Conservation (phyloP, 176 grass and related monocot genomes). For the Puccinellia tenuiflora region DNA sequence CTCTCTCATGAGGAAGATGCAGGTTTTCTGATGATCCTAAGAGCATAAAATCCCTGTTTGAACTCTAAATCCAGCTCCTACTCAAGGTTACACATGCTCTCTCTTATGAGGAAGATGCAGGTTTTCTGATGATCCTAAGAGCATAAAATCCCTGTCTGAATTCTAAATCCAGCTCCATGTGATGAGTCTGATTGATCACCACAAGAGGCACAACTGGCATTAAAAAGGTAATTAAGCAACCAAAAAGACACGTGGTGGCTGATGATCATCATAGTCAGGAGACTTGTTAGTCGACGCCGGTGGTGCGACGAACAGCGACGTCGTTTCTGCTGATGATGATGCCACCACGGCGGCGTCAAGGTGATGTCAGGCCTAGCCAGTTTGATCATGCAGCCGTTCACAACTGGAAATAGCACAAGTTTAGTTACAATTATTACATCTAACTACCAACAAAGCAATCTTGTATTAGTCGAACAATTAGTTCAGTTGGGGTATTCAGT, state of each 20-base stretch:
- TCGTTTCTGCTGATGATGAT: conserved; percentile 4
- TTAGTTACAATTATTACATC: neutral
- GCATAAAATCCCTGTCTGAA: conserved; percentile 5
- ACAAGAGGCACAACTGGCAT: neutral
- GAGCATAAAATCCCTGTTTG: conserved; percentile 7
- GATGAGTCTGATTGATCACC: neutral
- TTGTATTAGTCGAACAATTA: neutral
- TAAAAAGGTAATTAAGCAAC: neutral
- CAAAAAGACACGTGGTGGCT: neutral
- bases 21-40: neutral
- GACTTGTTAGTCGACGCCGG: conserved; percentile 20
- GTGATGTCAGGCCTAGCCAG: conserved; percentile 16
- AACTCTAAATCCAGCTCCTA: neutral
- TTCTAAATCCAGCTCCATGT: neutral
- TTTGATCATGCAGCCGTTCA: neutral
- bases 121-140: neutral
- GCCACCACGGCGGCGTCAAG: neutral
- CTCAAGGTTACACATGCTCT: neutral
- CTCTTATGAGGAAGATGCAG: neutral
- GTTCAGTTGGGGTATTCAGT: neutral
- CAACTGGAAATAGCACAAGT: neutral
- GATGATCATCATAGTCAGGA: conserved; percentile 6
- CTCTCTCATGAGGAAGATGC: neutral
- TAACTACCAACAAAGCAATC: neutral
- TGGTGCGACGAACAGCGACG: neutral